Percentiles rank a stretch among this genome's conserved stretches.
Conservation (phyloP, 148 eudicot species). For the Vaccinium macrocarpon region DNA sequence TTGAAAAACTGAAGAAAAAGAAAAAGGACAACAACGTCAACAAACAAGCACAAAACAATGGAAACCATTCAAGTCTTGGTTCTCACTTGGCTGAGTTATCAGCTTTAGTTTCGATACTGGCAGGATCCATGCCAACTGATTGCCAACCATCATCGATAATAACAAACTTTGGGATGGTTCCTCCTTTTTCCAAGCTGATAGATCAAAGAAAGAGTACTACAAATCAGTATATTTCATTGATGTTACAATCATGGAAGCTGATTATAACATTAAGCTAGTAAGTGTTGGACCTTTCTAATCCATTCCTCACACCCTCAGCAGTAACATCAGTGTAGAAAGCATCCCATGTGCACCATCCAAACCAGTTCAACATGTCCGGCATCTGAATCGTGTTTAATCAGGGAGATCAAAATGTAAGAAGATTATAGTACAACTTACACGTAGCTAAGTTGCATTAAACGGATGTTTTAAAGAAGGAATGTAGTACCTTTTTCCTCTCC, state of each 20-base stretch:
- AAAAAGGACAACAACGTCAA: constrained; percentile 5
- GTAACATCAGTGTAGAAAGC: constrained; percentile 83
- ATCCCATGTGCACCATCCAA: constrained; percentile 98
- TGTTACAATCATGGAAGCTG: background rate
- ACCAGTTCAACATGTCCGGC: constrained; percentile 88
- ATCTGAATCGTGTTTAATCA: constrained; percentile 40
- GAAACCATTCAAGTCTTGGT: background rate
- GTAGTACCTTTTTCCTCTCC: constrained; percentile 74
- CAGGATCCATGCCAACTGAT: constrained; percentile 77
- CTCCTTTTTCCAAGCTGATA: constrained; percentile 67
- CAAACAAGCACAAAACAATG: background rate
- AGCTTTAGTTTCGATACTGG: constrained; percentile 37
- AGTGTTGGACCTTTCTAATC: constrained; percentile 55
- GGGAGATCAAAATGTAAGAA: background rate
- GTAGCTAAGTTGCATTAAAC: background rate
- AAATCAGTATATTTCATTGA: background rate
- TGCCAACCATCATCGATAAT: constrained; percentile 98
- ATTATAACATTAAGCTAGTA: background rate
- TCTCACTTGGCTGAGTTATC: constrained; percentile 75
- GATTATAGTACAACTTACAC: background rate
- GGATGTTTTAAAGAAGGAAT: background rate
- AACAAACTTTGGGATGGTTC: constrained; percentile 70
- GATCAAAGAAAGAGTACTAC: background rate
- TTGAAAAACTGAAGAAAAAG: constrained; percentile 56
- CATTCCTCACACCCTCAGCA: constrained; percentile 68